Base-by-base conservation (phyloP, 805 yeast genomes). In the Candida montana region DNA sequence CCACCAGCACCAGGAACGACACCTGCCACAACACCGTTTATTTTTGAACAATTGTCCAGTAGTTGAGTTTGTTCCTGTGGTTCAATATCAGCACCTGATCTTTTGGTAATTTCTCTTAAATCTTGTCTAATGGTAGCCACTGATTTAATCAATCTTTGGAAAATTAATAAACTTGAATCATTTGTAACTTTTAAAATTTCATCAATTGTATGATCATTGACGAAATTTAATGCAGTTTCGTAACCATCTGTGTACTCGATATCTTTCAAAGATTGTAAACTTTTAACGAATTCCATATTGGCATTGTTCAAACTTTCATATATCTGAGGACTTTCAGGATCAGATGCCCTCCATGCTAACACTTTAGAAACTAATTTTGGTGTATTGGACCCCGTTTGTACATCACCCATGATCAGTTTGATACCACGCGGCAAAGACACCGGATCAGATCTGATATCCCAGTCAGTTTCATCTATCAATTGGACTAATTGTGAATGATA, bases 1-100 rank as follows among this genome's bases (percentile, higher is more conserved):
- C 99, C 99, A 21, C 99, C 99, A 0, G 99, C 99, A 2, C 99
- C 99, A 0, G 99, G 99, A 4, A 93, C 95, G 27, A 93, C 90
- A n/a, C 96, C 97, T 0, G 96, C 95, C 16, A 91, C 52, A 24
- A 88, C 93, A 13, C 99, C 99, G 0, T 67, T 67, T 17, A 86
- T 56, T 8, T 61, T 50, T 31, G 71, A 59, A 44, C 84, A 78
- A 15, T 66, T 59, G 54, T 91, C 78, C 7, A 93, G 64, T 6
- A 93, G 67, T 2, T 51, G 45, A 0, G 96, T 85, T 62, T 93
- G 99, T 17, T 71, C 66, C 2, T 57, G 61, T 0, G 99, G 99
- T 61, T 93, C 98, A 37, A 93, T 77, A n/a, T 83, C 88, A 0
- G 95, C 97, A 0, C 83, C 84, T 0, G 95, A 72, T 21, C 68